Conservation (phyloP, 352 stramenopile genomes). For the Blastocystis sp. region DNA sequence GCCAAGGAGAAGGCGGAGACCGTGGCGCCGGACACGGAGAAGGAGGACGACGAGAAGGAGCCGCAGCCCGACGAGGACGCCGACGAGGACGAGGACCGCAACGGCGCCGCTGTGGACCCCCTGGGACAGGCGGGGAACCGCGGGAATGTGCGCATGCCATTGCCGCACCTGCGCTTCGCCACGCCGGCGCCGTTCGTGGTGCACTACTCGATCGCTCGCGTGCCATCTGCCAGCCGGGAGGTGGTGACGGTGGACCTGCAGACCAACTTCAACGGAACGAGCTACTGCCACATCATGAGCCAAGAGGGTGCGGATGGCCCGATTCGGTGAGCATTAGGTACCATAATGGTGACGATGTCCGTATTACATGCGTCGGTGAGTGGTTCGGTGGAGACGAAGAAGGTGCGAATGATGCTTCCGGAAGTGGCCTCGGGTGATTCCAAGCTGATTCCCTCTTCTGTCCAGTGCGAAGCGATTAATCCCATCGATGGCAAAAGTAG, state of each 20-base stretch:
- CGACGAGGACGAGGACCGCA: neutral
- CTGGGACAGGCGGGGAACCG: neutral
- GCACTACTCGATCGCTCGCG: neutral
- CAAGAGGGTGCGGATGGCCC: neutral
- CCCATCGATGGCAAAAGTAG: neutral
- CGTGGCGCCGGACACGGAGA: neutral
- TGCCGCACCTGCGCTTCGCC: too few relatives aligned
- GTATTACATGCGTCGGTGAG: neutral
- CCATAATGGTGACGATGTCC: neutral
- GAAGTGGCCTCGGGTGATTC: neutral
- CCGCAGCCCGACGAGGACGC: neutral
- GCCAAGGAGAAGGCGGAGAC: neutral
- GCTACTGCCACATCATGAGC: constrained; percentile 15
- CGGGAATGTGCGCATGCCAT: neutral
- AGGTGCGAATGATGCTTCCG: neutral
- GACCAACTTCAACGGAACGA: constrained; percentile 7
- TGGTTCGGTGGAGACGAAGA: neutral
- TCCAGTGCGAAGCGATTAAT: constrained; percentile 30
- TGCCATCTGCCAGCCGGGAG: neutral
- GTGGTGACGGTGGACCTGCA: neutral
- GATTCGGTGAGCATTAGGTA: neutral
- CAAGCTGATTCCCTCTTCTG: neutral
- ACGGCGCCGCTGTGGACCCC: neutral
- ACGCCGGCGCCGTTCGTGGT: neutral
- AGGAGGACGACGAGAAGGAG: neutral